Base-by-base conservation (phyloP, 345 rosid genomes). In the Boechera stricta region DNA sequence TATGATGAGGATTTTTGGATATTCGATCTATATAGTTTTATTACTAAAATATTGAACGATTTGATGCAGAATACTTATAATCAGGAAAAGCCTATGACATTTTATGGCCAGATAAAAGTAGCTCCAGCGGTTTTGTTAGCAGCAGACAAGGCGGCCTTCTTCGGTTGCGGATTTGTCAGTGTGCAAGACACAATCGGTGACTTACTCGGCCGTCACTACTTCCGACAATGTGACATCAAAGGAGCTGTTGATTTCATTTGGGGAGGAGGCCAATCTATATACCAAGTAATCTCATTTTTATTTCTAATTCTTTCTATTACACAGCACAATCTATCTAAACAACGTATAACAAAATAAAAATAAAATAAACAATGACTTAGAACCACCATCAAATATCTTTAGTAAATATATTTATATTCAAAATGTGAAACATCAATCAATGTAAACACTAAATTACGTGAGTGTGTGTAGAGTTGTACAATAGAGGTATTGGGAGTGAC, bases 201-300 rank as follows among this genome's bases (percentile, higher is more conserved):
- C 54, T 4, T 32, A 3, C 0, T 0, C 2, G 87, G 85, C 13
- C 86, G 81, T 10, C 86, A 84, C 59, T 86, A 67, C 29, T 86
- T 76, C 67, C 0, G 49, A 6, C n/a, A 21, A 5, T 86, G 87
- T 49, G 11, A 77, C 45, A 75, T 86, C 31, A 53, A 74, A 74
- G 89, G 87, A 41, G 72, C 64, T 0, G 5, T 79, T 0, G 87
- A 86, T 56, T 84, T 84, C 78, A 84, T 86, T 0, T 86, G 79
- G 83, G 87, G 86, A 5, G 11, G 16, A 6, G 87, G 76, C 59
- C 86, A 79, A 51, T 84, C 87, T 7, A 21, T 67, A 6, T 84
- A 79, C 51, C 36, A 79, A 81, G 89, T 86, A 63, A 26, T 32
- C 16, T 33, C 45, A 16, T 16, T 54, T 55, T 28, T 13, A 21